Percentiles rank a stretch among this genome's conserved stretches.
These are phyloP conservation scores for Helichrysum umbraculigerum DNA, from an alignment of 129 eudicot species.

Conservation along the genomic window DNA sequence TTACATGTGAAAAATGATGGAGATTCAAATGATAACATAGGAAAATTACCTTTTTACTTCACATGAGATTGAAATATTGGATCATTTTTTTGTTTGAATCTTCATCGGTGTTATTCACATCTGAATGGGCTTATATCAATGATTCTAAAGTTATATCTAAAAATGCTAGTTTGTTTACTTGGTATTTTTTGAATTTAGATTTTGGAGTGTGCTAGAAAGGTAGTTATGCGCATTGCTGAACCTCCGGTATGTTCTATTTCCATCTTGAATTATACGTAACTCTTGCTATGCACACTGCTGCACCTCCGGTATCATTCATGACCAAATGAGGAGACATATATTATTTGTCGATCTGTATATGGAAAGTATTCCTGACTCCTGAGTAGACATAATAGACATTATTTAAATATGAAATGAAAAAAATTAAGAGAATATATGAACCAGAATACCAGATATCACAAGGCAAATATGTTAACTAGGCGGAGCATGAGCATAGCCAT, in stretches of 20 bases:
- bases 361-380: conserved; percentile 59
- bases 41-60: too few relatives aligned
- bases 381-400: too few relatives aligned
- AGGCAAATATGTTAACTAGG: not conserved
- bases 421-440: conserved; percentile 25
- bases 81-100: too few relatives aligned
- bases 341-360: conserved; percentile 88
- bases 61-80: too few relatives aligned
- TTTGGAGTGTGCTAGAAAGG: not conserved
- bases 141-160: too few relatives aligned
- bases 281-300: too few relatives aligned
- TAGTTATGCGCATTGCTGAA: not conserved
- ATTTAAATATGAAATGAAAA: conserved; percentile 39
- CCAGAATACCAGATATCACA: conserved; percentile 1
- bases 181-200: not conserved
- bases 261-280: not conserved
- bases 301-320: conserved; percentile 68
- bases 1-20: too few relatives aligned
- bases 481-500: conserved; percentile 10
- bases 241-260: too few relatives aligned
- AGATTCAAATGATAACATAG: too few relatives aligned
- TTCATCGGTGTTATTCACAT: too few relatives aligned
- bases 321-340: conserved; percentile 74
- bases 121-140: too few relatives aligned
- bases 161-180: too few relatives aligned